Evolutionary conservation across 1,284 basidiomycete genomes (phyloP), one percentile per base, ranked within the genome.

Genomic region (Spongispora temasekensis): DNA sequence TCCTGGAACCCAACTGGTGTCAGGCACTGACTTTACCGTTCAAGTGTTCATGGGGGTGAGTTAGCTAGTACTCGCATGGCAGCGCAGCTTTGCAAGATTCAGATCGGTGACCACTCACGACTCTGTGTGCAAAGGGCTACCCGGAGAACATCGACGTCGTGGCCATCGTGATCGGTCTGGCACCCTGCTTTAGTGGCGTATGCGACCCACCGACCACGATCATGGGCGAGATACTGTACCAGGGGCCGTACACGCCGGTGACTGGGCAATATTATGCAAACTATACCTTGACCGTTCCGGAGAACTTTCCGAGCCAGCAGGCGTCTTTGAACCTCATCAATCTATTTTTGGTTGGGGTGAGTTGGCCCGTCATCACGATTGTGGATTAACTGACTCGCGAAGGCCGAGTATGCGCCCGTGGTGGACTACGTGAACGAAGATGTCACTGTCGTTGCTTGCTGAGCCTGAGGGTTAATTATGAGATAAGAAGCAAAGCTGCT

Each of bases 301-400:
- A 30, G 35, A 5, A 8, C 6, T 64, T 72, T 40, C 15, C 62
- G 4, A 0, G 55, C 9, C 62, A 63, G 17, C 4, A 1, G 0
- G 68, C 67, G 19, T 66, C 69, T 7, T 44, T 71, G 64, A 71
- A 69, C 19, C 61, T 61, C 5, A 61, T 72, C 56, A 66, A 69
- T 31, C 28, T 73, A 0, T 71, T 68, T 57, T 56, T 71, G 70
- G 68, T 72, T 9, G 71, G 71, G 57, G 70, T 71, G 56, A 61
- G 71, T 68, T 25, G 23, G 44, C 5, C 9, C 1, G 13, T 25
- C 19, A 27, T 17, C n/a, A 1, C 12, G n/a, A 28, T 6, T 4
- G 15, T 37, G 59, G 10, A 2, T 46, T 69, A n/a, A 69, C 17
- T 27, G 42, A 5, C 17, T 27, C 35, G 3, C 32, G 2, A 55